These are phyloP conservation scores for Macrophomina pseudophaseolina DNA, from an alignment of 2,329 filamentous ascomycete genomes.

Conservation along the genomic window DNA sequence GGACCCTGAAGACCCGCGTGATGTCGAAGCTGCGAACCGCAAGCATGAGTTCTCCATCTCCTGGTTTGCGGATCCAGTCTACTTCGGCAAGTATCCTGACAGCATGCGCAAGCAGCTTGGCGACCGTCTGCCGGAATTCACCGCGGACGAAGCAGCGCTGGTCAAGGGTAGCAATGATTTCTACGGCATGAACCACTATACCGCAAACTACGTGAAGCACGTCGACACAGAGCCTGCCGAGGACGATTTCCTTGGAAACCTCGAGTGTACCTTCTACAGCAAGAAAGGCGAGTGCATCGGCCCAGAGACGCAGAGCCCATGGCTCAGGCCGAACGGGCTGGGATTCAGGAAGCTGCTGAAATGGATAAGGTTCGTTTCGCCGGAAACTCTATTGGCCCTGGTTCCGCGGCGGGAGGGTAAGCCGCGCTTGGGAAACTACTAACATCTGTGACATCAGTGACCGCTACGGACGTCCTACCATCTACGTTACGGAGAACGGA, in stretches of 20 bases:
- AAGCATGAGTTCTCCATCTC: slow-evolving; percentile 87
- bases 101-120: slow-evolving; percentile 84
- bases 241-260: slow-evolving; percentile 75
- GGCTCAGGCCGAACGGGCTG: slow-evolving; percentile 76
- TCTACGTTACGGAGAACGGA: slow-evolving; percentile 89
- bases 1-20: slow-evolving; percentile 75
- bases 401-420: slow-evolving; percentile 60
- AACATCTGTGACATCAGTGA: slow-evolving; percentile 45
- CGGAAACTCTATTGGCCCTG: slow-evolving; percentile 14
- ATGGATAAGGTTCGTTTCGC: slow-evolving; percentile 36
- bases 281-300: slow-evolving; percentile 77
- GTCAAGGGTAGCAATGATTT: slow-evolving; percentile 89
- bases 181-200: slow-evolving; percentile 95
- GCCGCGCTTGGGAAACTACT: slow-evolving; percentile 43
- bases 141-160: slow-evolving; percentile 71
- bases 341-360: slow-evolving; percentile 74
- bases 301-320: slow-evolving; percentile 79
- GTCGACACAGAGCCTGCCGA: slow-evolving; percentile 63
- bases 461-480: slow-evolving; percentile 75
- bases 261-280: slow-evolving; percentile 73
- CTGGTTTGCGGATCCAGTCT: slow-evolving; percentile 89
- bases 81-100: slow-evolving; percentile 81
- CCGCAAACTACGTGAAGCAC: slow-evolving; percentile 83
- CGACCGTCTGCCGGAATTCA: slow-evolving; percentile 75
- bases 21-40: slow-evolving; percentile 76